These are phyloP conservation scores for Coprinellus micaceus DNA, from an alignment of 768 basidiomycete species.

Conservation along the genomic window DNA sequence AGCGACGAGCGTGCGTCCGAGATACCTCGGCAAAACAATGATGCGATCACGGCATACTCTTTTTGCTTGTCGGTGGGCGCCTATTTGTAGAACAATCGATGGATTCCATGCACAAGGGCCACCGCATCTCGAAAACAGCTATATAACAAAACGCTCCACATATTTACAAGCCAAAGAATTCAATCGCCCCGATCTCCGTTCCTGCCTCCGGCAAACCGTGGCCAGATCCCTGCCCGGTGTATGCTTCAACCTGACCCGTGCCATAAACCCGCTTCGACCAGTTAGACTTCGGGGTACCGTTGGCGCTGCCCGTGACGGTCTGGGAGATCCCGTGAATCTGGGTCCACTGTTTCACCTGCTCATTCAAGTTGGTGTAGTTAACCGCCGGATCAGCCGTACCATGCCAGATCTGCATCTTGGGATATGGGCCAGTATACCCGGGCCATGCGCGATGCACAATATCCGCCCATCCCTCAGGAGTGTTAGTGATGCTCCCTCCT, in stretches of 20 bases:
- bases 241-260: constrained; percentile 41
- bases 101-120: too few relatives aligned
- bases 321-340: constrained; percentile 45
- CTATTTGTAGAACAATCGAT: too few relatives aligned
- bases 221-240: constrained; percentile 44
- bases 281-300: constrained; percentile 38
- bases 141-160: too few relatives aligned
- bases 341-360: constrained; percentile 57
- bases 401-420: constrained; percentile 55
- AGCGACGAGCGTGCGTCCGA: too few relatives aligned
- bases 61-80: too few relatives aligned
- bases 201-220: constrained; percentile 43
- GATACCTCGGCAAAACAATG: too few relatives aligned
- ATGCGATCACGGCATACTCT: too few relatives aligned
- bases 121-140: too few relatives aligned
- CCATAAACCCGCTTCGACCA: constrained; percentile 51
- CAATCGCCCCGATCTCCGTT: neutral
- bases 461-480: constrained; percentile 47
- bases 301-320: constrained; percentile 36
- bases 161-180: constrained; percentile 2
- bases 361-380: constrained; percentile 46
- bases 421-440: constrained; percentile 51
- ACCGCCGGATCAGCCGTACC: constrained; percentile 53
- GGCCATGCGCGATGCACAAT: constrained; percentile 45
- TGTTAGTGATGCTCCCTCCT: constrained; percentile 38